Conservation (phyloP, 2,329 filamentous ascomycete species). For the Aureobasidium sp. region DNA sequence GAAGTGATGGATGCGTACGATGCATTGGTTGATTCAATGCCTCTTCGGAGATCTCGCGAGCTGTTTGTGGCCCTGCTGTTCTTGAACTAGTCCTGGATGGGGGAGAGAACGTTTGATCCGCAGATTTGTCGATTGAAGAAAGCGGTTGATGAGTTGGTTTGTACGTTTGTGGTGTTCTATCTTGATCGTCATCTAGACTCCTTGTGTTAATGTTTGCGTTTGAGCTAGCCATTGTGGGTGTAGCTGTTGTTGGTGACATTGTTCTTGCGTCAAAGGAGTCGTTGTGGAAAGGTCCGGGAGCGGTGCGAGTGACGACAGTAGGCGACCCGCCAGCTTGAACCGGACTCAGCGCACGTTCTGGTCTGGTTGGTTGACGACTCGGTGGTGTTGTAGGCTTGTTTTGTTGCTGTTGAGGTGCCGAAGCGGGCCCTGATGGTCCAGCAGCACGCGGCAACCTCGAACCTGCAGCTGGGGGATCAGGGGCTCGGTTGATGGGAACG, state of each 20-base stretch:
- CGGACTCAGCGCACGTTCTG: conserved; percentile 15
- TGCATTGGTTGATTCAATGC: neutral
- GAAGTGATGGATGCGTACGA: neutral
- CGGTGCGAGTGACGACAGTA: neutral
- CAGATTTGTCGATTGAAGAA: neutral
- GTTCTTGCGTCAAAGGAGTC: neutral
- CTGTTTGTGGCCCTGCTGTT: neutral
- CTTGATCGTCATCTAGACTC: neutral
- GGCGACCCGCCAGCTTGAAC: neutral
- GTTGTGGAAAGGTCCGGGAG: conserved; percentile 1
- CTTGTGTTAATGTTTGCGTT: neutral
- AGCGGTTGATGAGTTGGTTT: conserved; percentile 12
- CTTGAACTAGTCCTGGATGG: conserved; percentile 8
- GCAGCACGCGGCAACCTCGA: conserved; percentile 56
- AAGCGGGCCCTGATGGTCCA: conserved; percentile 48
- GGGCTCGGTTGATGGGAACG: conserved; percentile 21
- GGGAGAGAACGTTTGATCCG: neutral
- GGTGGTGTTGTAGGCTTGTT: conserved; percentile 26
- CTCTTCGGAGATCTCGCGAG: neutral
- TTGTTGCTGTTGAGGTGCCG: conserved; percentile 48
- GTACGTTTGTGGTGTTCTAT: conserved; percentile 9
- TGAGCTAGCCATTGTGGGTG: neutral
- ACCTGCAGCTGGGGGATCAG: conserved; percentile 37
- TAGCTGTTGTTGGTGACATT: conserved; percentile 1
- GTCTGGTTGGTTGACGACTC: conserved; percentile 16